phyloP scores from a whole-genome alignment of 768 basidiomycete genomes.

The Pleurotus giganteus region DNA sequence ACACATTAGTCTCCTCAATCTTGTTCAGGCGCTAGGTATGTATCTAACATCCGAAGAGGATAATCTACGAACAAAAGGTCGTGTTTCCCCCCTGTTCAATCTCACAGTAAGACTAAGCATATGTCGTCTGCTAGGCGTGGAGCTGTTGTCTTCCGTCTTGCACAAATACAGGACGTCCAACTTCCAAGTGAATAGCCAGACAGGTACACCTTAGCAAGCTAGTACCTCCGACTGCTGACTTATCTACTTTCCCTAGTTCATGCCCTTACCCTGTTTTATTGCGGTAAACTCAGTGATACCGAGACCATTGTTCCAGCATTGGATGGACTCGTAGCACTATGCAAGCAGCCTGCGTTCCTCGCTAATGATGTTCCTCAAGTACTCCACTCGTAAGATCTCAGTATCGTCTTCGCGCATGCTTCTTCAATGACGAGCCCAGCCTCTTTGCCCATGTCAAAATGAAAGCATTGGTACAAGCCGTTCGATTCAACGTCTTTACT shows the following conservation, averaged over 20 bases:
- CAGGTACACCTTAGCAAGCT: conserved; percentile 49
- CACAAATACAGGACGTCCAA: conserved; percentile 43
- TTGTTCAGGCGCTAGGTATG: conserved; percentile 86
- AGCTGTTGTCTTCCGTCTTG: conserved; percentile 75
- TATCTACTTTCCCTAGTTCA: conserved; percentile 48
- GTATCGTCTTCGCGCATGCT: background rate
- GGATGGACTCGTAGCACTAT: conserved; percentile 69
- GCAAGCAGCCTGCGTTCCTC: conserved; percentile 59
- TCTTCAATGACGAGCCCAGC: conserved; percentile 35
- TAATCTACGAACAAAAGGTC: conserved; percentile 76
- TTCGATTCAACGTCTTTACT: conserved; percentile 76
- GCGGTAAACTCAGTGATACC: conserved; percentile 82
- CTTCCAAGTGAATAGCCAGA: conserved; percentile 70
- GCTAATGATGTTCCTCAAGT: conserved; percentile 63
- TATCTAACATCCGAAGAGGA: conserved; percentile 89
- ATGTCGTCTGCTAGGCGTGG: conserved; percentile 60
- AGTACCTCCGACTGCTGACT: background rate
- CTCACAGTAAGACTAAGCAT: conserved; percentile 8
- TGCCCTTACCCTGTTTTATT: conserved; percentile 81
- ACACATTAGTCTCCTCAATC: conserved; percentile 58
- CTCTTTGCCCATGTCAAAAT: conserved; percentile 78
- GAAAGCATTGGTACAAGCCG: conserved; percentile 78
- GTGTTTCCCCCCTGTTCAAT: conserved; percentile 6
- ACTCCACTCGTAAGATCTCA: conserved; percentile 49
- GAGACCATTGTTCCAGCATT: conserved; percentile 83